These are phyloP conservation scores for Plantago coronopus DNA, from an alignment of 305 asterid species.

Conservation along the genomic window DNA sequence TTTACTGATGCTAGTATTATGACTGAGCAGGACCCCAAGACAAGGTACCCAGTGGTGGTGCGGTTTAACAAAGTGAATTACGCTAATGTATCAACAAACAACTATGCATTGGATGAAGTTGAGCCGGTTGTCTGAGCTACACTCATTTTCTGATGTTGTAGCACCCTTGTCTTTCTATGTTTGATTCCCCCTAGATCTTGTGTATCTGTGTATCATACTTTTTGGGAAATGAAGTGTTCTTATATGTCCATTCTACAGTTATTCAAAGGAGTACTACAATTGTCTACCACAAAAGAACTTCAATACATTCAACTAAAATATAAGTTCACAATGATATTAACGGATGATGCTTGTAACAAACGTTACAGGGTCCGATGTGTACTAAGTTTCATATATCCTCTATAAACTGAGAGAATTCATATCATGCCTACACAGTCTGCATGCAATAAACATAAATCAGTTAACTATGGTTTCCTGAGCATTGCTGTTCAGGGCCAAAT, in stretches of 20 bases:
- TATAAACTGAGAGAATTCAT: no score
- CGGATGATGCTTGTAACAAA: background rate
- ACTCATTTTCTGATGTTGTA: constrained; percentile 1
- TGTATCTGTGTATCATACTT: constrained; percentile 14
- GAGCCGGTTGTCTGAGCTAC: constrained; percentile 33
- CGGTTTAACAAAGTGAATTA: constrained; percentile 69
- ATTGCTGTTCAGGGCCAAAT: background rate
- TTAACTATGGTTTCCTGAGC: no score
- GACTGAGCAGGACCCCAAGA: constrained; percentile 55
- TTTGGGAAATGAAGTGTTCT: constrained; percentile 12
- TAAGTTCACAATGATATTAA: background rate
- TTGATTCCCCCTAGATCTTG: constrained; percentile 3
- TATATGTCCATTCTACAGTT: background rate
- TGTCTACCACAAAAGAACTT: no score
- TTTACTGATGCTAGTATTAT: background rate
- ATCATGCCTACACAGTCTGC: no score
- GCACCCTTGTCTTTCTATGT: constrained; percentile 17
- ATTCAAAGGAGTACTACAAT: background rate
- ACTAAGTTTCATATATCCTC: no score
- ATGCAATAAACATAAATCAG: no score
- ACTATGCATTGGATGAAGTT: constrained; percentile 69
- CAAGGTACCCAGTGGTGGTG: constrained; percentile 70
- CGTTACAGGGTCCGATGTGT: no score
- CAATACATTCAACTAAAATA: no score
- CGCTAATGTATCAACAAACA: constrained; percentile 75